Evolutionary conservation across 495 filamentous ascomycete genomes (phyloP).

Genomic region (Xylaria intraflava): DNA sequence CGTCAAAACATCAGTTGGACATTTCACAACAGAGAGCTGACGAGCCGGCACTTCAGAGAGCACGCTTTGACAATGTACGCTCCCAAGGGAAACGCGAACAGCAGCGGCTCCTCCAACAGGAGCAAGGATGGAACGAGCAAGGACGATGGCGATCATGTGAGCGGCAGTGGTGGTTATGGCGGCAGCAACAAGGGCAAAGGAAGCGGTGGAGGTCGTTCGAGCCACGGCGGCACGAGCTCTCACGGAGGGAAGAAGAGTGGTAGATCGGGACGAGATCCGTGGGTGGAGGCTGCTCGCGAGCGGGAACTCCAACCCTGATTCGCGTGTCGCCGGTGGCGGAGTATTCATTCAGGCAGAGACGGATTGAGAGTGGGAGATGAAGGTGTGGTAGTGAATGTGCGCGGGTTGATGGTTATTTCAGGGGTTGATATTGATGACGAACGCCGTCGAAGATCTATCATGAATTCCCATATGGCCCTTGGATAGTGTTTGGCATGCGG

Average conservation of each 20-base stretch:
- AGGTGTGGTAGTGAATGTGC: not conserved
- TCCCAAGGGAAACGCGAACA: slow-evolving; percentile 2
- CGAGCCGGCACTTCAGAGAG: not conserved
- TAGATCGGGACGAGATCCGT: not conserved
- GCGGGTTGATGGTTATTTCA: no score
- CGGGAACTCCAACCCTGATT: slow-evolving; percentile 3
- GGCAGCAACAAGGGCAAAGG: not conserved
- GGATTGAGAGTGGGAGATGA: not conserved
- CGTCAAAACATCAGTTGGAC: not conserved
- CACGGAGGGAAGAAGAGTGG: slow-evolving; percentile 1
- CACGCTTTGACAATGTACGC: not conserved
- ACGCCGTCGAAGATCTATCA: no score
- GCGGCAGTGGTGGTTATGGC: not conserved
- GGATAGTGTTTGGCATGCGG: no score
- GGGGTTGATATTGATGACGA: no score
- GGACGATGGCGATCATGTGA: not conserved
- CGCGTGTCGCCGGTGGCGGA: not conserved
- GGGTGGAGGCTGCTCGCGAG: slow-evolving; percentile 6
- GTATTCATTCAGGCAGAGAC: not conserved
- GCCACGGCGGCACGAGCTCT: not conserved
- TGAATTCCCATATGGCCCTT: no score
- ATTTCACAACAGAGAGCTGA: not conserved
- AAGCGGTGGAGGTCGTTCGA: not conserved
- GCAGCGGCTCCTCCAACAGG: not conserved
- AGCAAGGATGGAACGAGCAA: not conserved